Evolutionary conservation across 31 red algal genomes (phyloP), one percentile per base, ranked within the genome.

Genomic region (Porphyra umbilicalis): DNA sequence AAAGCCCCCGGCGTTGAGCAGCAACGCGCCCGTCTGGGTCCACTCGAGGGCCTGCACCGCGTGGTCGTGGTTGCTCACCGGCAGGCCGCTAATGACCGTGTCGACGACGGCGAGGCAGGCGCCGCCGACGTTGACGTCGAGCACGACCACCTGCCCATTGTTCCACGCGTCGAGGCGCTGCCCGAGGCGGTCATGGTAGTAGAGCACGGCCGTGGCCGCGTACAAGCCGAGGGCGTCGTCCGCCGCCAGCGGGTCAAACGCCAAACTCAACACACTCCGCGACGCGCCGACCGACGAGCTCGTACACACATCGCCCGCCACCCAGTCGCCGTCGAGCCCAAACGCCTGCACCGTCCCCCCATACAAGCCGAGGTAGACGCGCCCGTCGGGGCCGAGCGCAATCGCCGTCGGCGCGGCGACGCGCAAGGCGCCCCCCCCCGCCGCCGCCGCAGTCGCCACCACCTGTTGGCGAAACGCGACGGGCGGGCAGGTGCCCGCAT

Each of bases 1-100:
- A 38, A 85, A 80, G 1, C 82, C 90, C 6, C 90, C 90, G 32
- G 87, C 84, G 57, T 86, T 82, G 30, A 92, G 81, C 25, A 87
- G 80, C 57, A 92, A 81, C 36, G 80, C 25, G 10, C 90, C 90
- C 32, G 86, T 75, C 76, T 92, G 84, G 84, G 86, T 85, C 37
- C 86, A 92, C 25, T 84, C 32, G 76, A 92, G 40, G 0, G 77
- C 83, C 33, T 92, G 86, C 35, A 92, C 84, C 0, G 85, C 90
- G 57, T 92, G 90, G 74, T 92, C 90, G 77, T 92, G 90, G 77
- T 92, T 92, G 77, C 84, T 83, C 8, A 92, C 90, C 3, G 90
- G 90, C 30, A 92, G 67, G 15, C 90, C 90, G 11, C 85, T 87
- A 76, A 92, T 88, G 34, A 92, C 81, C 10, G 84, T 85, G 18